These are phyloP conservation scores for Lactuca saligna DNA, from an alignment of 129 eudicot genomes.

Conservation along the genomic window DNA sequence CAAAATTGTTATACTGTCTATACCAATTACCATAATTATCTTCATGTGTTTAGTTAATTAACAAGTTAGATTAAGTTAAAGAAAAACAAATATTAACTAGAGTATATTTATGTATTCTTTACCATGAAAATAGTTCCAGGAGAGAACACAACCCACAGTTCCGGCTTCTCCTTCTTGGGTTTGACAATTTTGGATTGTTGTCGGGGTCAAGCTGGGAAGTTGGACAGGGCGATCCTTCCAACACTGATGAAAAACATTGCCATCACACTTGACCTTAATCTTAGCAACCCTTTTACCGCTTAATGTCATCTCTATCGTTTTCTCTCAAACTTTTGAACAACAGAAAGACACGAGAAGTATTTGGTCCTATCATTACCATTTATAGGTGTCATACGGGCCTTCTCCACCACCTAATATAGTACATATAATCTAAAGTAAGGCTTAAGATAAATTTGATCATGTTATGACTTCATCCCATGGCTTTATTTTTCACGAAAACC, in stretches of 20 bases:
- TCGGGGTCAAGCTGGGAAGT: constrained; percentile 29
- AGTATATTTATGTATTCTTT: not conserved
- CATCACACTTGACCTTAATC: constrained; percentile 22
- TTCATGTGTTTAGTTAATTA: too few species aligned
- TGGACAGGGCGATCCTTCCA: constrained; percentile 29
- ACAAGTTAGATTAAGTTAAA: too few species aligned
- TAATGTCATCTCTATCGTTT: not conserved
- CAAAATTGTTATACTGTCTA: too few species aligned
- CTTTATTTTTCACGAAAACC: too few species aligned
- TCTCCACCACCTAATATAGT: too few species aligned
- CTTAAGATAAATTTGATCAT: too few species aligned
- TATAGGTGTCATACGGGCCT: not conserved
- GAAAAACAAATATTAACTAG: not conserved
- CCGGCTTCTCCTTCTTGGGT: constrained; percentile 41
- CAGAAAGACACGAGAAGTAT: not conserved
- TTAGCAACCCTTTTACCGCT: constrained; percentile 19
- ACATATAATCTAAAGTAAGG: too few species aligned
- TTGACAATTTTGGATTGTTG: constrained; percentile 34
- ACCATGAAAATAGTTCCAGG: constrained; percentile 47
- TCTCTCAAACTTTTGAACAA: not conserved
- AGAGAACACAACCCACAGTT: constrained; percentile 31
- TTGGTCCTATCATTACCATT: not conserved
- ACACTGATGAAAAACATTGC: constrained; percentile 39
- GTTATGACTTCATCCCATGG: too few species aligned
- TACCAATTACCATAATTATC: too few species aligned